These are phyloP conservation scores for Populus hybrid DNA, from an alignment of 441 rosid genomes.

Conservation along the genomic window DNA sequence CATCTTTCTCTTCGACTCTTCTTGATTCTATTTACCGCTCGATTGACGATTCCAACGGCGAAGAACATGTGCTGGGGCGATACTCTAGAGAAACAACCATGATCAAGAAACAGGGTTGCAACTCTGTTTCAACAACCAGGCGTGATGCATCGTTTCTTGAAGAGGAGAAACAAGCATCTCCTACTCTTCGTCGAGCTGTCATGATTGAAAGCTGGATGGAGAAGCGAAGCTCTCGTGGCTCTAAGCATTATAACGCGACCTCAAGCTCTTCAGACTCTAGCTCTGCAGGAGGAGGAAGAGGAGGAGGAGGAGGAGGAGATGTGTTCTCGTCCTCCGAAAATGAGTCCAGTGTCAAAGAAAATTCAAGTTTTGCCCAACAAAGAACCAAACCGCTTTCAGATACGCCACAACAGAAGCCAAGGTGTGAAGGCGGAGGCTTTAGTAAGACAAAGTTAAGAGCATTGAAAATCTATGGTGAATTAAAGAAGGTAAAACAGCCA, in stretches of 20 bases:
- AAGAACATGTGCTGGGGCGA: constrained; percentile 9
- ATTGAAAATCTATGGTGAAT: constrained; percentile 47
- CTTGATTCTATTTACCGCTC: constrained; percentile 74
- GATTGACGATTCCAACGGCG: constrained; percentile 44
- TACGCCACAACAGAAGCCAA: constrained; percentile 15
- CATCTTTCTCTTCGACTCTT: constrained; percentile 79
- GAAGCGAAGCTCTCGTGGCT: constrained; percentile 25
- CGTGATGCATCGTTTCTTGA: constrained; percentile 8
- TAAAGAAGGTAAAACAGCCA: constrained; percentile 71
- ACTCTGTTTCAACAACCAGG: constrained; percentile 10
- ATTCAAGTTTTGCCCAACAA: constrained; percentile 18
- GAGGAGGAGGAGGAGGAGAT: neutral
- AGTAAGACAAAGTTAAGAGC: constrained; percentile 50
- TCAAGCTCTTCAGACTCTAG: constrained; percentile 54
- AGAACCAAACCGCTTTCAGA: constrained; percentile 2
- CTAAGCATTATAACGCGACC: constrained; percentile 26
- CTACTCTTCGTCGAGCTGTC: constrained; percentile 35
- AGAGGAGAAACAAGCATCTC: constrained; percentile 11
- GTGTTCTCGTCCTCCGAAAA: constrained; percentile 52
- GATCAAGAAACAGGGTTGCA: constrained; percentile 30
- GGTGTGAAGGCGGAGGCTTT: constrained; percentile 34
- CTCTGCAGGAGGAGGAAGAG: constrained; percentile 23
- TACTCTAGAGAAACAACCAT: constrained; percentile 15
- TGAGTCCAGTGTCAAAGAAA: constrained; percentile 34
- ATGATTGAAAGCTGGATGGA: constrained; percentile 58